phyloP scores from a whole-genome alignment of 2,329 filamentous ascomycete genomes.

The Sclerotinia subarctica region DNA sequence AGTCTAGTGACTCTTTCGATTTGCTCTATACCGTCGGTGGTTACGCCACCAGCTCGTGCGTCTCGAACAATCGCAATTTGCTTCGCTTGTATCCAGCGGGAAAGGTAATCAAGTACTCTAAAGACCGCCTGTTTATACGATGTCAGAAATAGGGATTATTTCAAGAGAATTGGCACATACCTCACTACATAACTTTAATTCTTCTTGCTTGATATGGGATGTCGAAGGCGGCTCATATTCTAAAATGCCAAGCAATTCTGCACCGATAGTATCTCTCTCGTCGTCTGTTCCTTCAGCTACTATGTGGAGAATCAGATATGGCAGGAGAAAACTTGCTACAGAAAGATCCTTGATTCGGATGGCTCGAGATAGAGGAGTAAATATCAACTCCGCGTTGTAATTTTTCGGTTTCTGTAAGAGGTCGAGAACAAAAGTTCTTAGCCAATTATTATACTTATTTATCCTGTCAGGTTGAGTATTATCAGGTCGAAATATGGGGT shows the following conservation, averaged over 20 bases:
- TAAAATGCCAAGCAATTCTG: constrained; percentile 74
- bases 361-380: constrained; percentile 75
- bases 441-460: constrained; percentile 80
- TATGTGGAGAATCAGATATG: constrained; percentile 80
- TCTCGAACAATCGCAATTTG: constrained; percentile 20
- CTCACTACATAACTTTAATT: constrained; percentile 82
- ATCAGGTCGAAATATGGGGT: constrained; percentile 63
- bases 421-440: constrained; percentile 76
- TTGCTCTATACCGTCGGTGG: constrained; percentile 46
- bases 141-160: constrained; percentile 31
- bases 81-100: constrained; percentile 79
- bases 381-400: constrained; percentile 70
- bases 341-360: constrained; percentile 82
- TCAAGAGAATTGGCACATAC: constrained; percentile 46
- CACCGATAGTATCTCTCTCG: constrained; percentile 62
- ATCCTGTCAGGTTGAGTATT: constrained; percentile 56
- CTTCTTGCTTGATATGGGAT: constrained; percentile 63
- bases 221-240: constrained; percentile 51
- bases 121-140: constrained; percentile 68
- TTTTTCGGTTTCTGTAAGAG: constrained; percentile 76
- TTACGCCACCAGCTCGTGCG: neutral
- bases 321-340: constrained; percentile 83
- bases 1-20: constrained; percentile 68
- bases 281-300: constrained; percentile 67
- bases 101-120: constrained; percentile 84